phyloP scores from a whole-genome alignment of 805 yeast species.

The Lipomyces sp. region DNA sequence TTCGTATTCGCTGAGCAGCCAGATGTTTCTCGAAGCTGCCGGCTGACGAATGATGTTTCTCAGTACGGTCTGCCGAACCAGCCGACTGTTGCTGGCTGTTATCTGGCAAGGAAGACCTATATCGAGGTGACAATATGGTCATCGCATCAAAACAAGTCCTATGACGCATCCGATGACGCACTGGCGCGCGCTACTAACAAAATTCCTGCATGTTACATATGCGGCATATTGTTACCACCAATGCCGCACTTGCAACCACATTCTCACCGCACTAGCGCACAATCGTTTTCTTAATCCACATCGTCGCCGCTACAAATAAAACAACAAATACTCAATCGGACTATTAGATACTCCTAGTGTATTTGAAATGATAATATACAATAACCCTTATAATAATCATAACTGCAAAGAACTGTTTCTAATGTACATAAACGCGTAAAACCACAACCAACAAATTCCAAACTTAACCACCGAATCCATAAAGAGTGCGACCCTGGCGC shows the following conservation, averaged over 20 bases:
- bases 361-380: conserved; percentile 13
- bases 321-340: neutral
- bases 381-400: neutral
- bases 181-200: neutral
- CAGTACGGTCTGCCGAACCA: too few relatives aligned
- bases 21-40: too few relatives aligned
- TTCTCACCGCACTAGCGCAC: neutral
- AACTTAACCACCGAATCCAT: conserved; percentile 98
- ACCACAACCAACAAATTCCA: conserved; percentile 4
- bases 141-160: neutral
- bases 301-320: too few relatives aligned
- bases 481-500: conserved; percentile 99
- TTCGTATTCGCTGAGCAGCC: neutral
- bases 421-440: conserved; percentile 22
- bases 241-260: neutral
- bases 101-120: too few relatives aligned
- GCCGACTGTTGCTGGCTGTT: neutral
- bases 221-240: neutral
- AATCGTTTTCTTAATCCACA: neutral
- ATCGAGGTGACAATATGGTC: too few relatives aligned
- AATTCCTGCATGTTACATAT: too few relatives aligned
- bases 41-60: too few relatives aligned
- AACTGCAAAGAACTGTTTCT: conserved; percentile 10
- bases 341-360: conserved; percentile 1
- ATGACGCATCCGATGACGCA: neutral